These are phyloP conservation scores for Cochlearia excelsa DNA, from an alignment of 345 rosid genomes.

Conservation along the genomic window DNA sequence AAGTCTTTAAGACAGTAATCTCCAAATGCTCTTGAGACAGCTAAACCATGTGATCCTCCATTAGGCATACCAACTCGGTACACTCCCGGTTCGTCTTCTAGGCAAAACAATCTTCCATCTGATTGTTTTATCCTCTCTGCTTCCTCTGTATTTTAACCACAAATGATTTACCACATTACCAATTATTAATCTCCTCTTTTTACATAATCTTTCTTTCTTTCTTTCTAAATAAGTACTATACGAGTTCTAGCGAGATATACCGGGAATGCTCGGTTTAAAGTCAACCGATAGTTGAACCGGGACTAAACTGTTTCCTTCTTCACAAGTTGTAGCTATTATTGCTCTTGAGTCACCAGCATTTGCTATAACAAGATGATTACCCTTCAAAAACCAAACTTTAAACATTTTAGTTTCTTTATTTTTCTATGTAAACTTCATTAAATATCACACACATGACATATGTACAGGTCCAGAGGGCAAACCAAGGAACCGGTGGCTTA, in stretches of 20 bases:
- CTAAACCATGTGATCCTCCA: constrained; percentile 60
- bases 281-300: constrained; percentile 80
- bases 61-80: constrained; percentile 75
- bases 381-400: neutral
- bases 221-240: neutral
- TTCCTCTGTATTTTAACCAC: constrained; percentile 55
- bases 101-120: constrained; percentile 60
- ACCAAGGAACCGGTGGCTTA: no score
- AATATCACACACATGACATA: no score
- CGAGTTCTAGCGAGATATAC: constrained; percentile 32
- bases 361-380: constrained; percentile 59
- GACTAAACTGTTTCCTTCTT: constrained; percentile 50
- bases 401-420: neutral
- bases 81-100: constrained; percentile 75
- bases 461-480: no score
- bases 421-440: neutral
- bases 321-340: constrained; percentile 59
- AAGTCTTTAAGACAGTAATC: constrained; percentile 82
- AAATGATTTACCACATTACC: constrained; percentile 3
- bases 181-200: neutral
- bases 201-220: neutral
- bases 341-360: constrained; percentile 88
- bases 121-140: constrained; percentile 68
- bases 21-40: constrained; percentile 80
- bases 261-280: constrained; percentile 81